Conservation (phyloP, 106 monocot species). For the Apostasia shenzhenica region DNA sequence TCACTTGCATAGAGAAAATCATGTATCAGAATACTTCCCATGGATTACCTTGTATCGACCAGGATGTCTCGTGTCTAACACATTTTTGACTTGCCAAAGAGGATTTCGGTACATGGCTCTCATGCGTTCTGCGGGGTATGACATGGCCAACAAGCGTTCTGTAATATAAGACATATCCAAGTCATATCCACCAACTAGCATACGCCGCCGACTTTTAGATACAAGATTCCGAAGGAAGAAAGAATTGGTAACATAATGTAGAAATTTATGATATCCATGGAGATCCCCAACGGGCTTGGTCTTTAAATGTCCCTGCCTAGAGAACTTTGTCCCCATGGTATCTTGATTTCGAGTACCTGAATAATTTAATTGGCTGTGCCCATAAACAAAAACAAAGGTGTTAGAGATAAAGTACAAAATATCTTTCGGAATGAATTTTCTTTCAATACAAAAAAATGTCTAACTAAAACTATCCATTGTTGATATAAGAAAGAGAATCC, state of each 20-base stretch:
- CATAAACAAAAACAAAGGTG: background rate
- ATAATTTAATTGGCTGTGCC: background rate
- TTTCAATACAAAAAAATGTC: background rate
- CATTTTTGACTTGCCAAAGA: conserved; percentile 52
- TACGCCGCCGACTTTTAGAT: conserved; percentile 38
- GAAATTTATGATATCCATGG: conserved; percentile 14
- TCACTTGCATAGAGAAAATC: background rate
- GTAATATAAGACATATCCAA: conserved; percentile 66
- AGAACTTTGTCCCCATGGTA: conserved; percentile 15
- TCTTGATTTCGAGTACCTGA: background rate
- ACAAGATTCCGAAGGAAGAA: conserved; percentile 38
- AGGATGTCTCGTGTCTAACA: conserved; percentile 43
- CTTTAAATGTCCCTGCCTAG: conserved; percentile 22
- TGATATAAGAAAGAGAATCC: too few species aligned
- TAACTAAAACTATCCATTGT: background rate
- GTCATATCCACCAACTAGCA: conserved; percentile 49
- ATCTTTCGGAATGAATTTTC: too few species aligned
- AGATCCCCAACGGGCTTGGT: background rate
- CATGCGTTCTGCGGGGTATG: conserved; percentile 44
- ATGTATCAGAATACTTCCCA: background rate
- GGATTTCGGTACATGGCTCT: conserved; percentile 56
- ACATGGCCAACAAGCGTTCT: conserved; percentile 43
- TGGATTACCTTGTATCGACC: conserved; percentile 41
- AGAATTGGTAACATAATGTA: conserved; percentile 12
- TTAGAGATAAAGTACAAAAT: background rate